Percentiles rank a stretch among this genome's conserved stretches.
Evolutionary conservation across 495 filamentous ascomycete species (phyloP).

Genomic region (Xylaria flabelliformis): DNA sequence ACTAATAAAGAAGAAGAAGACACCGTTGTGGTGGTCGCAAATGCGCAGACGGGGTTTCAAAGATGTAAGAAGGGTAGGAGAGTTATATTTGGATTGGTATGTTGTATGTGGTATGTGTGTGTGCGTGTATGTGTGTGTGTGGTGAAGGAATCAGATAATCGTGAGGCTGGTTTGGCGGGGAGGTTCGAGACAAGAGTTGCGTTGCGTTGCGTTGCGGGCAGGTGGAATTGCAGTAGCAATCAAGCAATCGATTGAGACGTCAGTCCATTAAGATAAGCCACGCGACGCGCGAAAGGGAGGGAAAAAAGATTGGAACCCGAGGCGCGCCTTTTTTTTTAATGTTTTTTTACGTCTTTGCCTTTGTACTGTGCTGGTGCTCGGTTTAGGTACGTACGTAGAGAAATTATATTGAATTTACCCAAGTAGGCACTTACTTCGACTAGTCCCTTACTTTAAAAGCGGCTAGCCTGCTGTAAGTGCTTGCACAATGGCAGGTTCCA

Average conservation of each 20-base stretch:
- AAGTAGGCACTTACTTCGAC: not conserved
- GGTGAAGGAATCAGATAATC: conserved; percentile 10
- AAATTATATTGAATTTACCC: conserved; percentile 4
- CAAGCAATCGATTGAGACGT: conserved; percentile 24
- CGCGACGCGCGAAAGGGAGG: conserved; percentile 28
- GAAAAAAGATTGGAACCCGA: conserved; percentile 16
- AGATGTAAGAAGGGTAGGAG: not conserved
- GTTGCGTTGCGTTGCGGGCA: conserved; percentile 2
- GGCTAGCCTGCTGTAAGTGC: not conserved
- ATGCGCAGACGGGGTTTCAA: not conserved
- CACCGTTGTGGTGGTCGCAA: not conserved
- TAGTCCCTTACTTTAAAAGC: not conserved
- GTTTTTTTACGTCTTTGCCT: not conserved
- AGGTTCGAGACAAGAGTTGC: conserved; percentile 6
- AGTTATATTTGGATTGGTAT: not conserved
- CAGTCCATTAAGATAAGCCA: conserved; percentile 22
- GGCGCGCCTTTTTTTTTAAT: conserved; percentile 14
- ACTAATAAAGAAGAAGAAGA: not conserved
- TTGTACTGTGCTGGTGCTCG: not conserved
- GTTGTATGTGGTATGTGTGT: not conserved
- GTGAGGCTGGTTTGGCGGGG: conserved; percentile 26
- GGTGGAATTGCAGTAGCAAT: conserved; percentile 19
- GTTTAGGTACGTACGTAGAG: not conserved
- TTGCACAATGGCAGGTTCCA: not conserved
- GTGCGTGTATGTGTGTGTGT: too few species aligned